phyloP scores from a whole-genome alignment of 2,329 filamentous ascomycete species.

The Didymella glomerata region DNA sequence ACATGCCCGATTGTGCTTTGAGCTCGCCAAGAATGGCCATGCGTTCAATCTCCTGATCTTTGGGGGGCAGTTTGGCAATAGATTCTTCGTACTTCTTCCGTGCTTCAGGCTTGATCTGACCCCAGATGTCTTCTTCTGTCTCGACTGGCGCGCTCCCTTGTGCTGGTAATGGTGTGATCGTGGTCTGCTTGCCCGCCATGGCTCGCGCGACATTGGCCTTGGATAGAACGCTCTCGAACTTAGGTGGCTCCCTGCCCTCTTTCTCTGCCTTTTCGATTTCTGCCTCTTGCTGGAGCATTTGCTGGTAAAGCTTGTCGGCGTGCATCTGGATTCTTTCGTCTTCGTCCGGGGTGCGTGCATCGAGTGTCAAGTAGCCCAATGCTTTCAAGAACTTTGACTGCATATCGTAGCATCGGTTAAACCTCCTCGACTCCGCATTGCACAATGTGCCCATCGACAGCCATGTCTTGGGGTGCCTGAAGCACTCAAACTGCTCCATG shows the following conservation, averaged over 20 bases:
- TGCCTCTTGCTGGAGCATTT: constrained; percentile 83
- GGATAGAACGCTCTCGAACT: constrained; percentile 66
- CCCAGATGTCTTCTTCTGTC: constrained; percentile 41
- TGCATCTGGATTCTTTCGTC: constrained; percentile 91
- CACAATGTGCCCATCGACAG: constrained; percentile 80
- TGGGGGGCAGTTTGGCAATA: constrained; percentile 39
- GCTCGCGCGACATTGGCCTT: constrained; percentile 43
- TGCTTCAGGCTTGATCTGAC: constrained; percentile 41
- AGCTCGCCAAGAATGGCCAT: constrained; percentile 48
- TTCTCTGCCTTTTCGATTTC: constrained; percentile 74
- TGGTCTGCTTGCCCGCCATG: constrained; percentile 30
- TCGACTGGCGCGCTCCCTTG: constrained; percentile 21
- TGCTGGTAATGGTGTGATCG: constrained; percentile 16
- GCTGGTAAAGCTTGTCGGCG: constrained; percentile 87
- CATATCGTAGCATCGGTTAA: constrained; percentile 88
- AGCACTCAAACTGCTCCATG: constrained; percentile 82
- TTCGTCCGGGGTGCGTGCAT: constrained; percentile 72
- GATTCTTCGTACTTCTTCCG: constrained; percentile 46
- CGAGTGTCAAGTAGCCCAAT: constrained; percentile 80
- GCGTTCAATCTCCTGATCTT: constrained; percentile 47
- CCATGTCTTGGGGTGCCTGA: constrained; percentile 71
- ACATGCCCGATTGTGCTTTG: constrained; percentile 40
- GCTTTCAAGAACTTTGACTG: constrained; percentile 92
- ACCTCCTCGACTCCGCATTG: constrained; percentile 74
- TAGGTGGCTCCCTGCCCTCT: constrained; percentile 62